Evolutionary conservation across 768 basidiomycete genomes (phyloP).

Genomic region (Russula griseocarnosa): DNA sequence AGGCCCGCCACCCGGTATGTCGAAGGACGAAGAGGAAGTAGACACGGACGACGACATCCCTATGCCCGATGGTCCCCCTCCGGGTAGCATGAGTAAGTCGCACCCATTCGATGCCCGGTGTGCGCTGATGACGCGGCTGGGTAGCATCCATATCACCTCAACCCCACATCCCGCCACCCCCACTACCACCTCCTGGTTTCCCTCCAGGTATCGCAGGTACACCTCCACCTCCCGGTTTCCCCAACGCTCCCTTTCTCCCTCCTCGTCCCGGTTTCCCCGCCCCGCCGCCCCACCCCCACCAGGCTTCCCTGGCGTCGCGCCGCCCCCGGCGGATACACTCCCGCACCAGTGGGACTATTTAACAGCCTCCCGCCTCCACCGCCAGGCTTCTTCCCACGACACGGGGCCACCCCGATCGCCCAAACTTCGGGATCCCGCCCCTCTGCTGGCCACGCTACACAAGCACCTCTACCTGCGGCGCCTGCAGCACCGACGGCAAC

Average conservation of each 20-base stretch:
- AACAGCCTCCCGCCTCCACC: conserved; percentile 25
- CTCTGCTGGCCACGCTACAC: conserved; percentile 30
- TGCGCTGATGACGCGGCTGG: conserved; percentile 14
- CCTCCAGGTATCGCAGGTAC: conserved; percentile 27
- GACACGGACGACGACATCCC: conserved; percentile 54
- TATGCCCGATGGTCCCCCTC: conserved; percentile 61
- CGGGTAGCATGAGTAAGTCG: conserved; percentile 34
- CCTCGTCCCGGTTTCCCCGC: conserved; percentile 15
- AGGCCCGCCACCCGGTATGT: conserved; percentile 53
- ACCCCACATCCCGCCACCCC: conserved; percentile 29
- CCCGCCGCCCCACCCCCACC: conserved; percentile 32
- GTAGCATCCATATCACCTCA: conserved; percentile 31
- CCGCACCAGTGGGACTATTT: conserved; percentile 34
- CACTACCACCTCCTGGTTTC: conserved; percentile 22
- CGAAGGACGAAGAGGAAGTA: conserved; percentile 25
- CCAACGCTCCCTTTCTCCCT: conserved; percentile 10
- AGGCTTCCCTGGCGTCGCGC: conserved; percentile 29
- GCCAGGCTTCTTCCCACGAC: conserved; percentile 59
- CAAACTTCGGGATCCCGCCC: conserved; percentile 14
- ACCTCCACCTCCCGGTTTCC: conserved; percentile 20
- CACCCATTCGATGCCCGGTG: conserved; percentile 32
- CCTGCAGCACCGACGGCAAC: conserved; percentile 53
- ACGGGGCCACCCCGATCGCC: conserved; percentile 33
- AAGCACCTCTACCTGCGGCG: conserved; percentile 36
- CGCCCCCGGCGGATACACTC: conserved; percentile 32